Percentiles rank a stretch among this genome's conserved stretches.
Evolutionary conservation across 2,329 filamentous ascomycete species (phyloP).

Genomic region (Botrytis fabae): DNA sequence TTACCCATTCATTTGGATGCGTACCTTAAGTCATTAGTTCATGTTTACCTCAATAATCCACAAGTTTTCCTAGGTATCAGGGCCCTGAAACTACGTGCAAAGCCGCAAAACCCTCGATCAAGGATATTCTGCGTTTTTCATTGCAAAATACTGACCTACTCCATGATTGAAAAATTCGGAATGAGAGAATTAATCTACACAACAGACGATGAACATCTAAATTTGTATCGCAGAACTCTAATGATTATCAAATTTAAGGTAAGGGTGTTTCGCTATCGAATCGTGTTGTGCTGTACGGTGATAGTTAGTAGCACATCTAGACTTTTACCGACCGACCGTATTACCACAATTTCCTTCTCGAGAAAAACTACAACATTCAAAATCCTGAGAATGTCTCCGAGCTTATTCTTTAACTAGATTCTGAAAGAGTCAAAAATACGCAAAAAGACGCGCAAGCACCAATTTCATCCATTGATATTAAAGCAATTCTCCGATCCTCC

Average conservation of each 20-base stretch:
- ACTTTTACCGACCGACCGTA: neutral
- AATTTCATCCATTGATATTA: neutral
- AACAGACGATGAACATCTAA: neutral
- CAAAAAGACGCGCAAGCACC: constrained; percentile 10
- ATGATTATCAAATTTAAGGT: neutral
- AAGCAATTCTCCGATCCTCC: neutral
- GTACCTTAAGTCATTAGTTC: neutral
- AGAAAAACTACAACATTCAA: neutral
- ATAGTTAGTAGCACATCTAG: neutral
- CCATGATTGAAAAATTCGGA: neutral
- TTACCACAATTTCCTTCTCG: neutral
- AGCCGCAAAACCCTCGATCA: neutral
- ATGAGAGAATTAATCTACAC: neutral
- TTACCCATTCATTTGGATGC: neutral
- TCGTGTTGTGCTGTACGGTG: no score
- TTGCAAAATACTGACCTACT: neutral
- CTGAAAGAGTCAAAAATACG: neutral
- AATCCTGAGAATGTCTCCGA: neutral
- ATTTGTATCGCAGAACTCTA: neutral
- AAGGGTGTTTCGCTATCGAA: neutral
- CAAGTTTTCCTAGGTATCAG: neutral
- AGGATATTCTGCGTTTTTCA: neutral
- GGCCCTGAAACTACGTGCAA: neutral
- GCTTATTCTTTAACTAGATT: neutral
- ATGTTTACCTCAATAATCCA: neutral